Evolutionary conservation across 73 alveolate species (phyloP).

Genomic region (Paramecium tetraurelia): DNA sequence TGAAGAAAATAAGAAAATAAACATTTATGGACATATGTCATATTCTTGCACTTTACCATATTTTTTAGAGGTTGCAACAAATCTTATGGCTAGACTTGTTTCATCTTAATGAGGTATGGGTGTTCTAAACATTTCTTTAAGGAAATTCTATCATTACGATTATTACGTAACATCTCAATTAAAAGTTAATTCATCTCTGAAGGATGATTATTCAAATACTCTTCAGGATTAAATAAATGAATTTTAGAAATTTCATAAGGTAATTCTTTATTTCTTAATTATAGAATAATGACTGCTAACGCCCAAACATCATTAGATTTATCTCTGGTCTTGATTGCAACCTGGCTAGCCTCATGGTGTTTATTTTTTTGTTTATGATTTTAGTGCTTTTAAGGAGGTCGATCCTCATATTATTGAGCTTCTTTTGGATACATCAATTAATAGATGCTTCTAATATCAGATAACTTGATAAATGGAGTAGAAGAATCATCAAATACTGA

Average conservation of each 20-base stretch:
- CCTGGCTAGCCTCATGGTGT: not conserved
- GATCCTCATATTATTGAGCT: not conserved
- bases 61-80: not conserved
- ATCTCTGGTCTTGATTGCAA: not conserved
- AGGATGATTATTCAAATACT: not conserved
- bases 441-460: not conserved
- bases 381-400: not conserved
- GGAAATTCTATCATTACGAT: not conserved
- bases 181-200: not conserved
- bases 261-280: not conserved
- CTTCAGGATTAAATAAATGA: not conserved
- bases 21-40: not conserved
- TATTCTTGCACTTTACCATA: not conserved
- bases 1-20: not conserved
- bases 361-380: not conserved
- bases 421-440: not conserved
- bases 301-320: constrained; percentile 21
- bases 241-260: not conserved
- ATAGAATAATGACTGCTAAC: not conserved
- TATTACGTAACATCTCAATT: not conserved
- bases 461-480: not conserved
- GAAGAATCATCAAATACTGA: not conserved
- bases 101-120: not conserved
- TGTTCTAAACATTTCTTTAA: not conserved
- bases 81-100: not conserved